A percentile compares a stretch with the other conserved stretches of the same genome.
Evolutionary conservation across 73 alveolate genomes (phyloP).

Genomic region (Blepharisma stoltei): DNA sequence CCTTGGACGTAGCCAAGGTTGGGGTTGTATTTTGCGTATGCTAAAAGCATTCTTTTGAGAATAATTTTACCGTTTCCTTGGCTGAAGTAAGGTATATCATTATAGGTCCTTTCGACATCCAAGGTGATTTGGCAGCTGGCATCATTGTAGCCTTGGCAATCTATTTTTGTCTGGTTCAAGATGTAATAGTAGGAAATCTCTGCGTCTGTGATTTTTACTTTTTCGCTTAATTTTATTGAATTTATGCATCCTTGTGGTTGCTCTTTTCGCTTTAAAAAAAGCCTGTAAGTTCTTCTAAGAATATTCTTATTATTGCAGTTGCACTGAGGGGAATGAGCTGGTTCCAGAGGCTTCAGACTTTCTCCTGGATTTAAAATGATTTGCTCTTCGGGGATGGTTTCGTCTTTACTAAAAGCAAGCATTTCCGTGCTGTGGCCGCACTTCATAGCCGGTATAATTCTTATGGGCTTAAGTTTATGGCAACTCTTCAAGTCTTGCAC

Average conservation of each 20-base stretch:
- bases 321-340: constrained; percentile 9
- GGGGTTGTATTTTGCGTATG: background rate
- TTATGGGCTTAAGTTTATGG: too few relatives aligned
- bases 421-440: too few relatives aligned
- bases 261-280: background rate
- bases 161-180: background rate
- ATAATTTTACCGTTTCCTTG: background rate
- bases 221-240: background rate
- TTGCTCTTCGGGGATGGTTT: too few relatives aligned
- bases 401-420: too few relatives aligned
- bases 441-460: too few relatives aligned
- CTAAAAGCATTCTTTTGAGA: background rate
- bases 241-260: constrained; percentile 4
- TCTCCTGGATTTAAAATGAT: too few relatives aligned
- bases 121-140: background rate
- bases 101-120: background rate
- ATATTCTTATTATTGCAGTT: background rate
- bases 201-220: background rate
- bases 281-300: background rate
- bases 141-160: background rate
- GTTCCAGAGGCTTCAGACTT: background rate
- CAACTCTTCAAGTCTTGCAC: too few relatives aligned
- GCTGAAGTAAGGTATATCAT: background rate
- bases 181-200: background rate
- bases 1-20: constrained; percentile 23